Conservation (phyloP, 768 basidiomycete species). For the Suillus variegatus region DNA sequence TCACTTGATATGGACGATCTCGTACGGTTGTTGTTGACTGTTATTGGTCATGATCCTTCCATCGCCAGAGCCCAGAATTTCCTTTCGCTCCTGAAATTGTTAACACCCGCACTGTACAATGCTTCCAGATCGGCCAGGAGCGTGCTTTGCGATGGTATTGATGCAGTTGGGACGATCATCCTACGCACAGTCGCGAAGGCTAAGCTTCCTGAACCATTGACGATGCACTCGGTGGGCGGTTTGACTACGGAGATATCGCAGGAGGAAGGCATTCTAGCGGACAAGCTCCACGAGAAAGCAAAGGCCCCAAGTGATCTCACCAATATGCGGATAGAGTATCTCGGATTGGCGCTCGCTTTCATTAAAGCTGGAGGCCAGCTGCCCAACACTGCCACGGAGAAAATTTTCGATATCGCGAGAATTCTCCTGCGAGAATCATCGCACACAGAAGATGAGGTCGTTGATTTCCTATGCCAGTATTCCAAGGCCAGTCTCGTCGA, state of each 20-base stretch:
- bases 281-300: slow-evolving; percentile 41
- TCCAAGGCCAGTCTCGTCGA: slow-evolving; percentile 46
- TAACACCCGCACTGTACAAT: slow-evolving; percentile 59
- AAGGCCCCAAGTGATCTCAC: slow-evolving; percentile 53
- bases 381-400: slow-evolving; percentile 39
- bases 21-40: slow-evolving; percentile 71
- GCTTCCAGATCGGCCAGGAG: slow-evolving; percentile 52
- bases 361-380: slow-evolving; percentile 50
- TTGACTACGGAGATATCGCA: slow-evolving; percentile 11
- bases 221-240: slow-evolving; percentile 20
- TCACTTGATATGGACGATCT: slow-evolving; percentile 63
- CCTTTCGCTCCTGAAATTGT: slow-evolving; percentile 57
- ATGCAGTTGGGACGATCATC: slow-evolving; percentile 62
- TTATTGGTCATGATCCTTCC: slow-evolving; percentile 74
- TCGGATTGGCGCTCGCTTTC: slow-evolving; percentile 53
- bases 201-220: slow-evolving; percentile 40
- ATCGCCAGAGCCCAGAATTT: slow-evolving; percentile 72
- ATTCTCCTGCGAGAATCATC: slow-evolving; percentile 55
- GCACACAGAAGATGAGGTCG: slow-evolving; percentile 40
- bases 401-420: slow-evolving; percentile 57
- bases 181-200: slow-evolving; percentile 43
- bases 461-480: slow-evolving; percentile 56
- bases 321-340: slow-evolving; percentile 66
- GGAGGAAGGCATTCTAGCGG: slow-evolving; percentile 35
- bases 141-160: slow-evolving; percentile 65